Percentiles rank a stretch among this genome's conserved stretches.
phyloP scores from a whole-genome alignment of 805 yeast species.

The Tetrapisispora namnaoensis region DNA sequence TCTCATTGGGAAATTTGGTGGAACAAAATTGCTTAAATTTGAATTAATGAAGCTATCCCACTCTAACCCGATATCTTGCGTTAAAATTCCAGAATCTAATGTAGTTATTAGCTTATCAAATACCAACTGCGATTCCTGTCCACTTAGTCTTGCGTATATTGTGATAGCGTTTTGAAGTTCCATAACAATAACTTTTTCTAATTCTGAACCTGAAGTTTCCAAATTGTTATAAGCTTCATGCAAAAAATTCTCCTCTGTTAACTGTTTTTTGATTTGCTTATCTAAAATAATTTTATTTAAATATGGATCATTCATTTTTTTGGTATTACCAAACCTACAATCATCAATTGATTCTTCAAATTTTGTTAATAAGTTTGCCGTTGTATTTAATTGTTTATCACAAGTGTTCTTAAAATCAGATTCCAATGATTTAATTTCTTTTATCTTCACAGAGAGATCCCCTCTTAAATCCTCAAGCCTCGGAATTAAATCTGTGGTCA shows the following conservation, averaged over 20 bases:
- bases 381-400: conserved; percentile 54
- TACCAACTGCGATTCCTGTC: conserved; percentile 64
- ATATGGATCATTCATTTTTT: conserved; percentile 60
- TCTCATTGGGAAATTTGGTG: conserved; percentile 52
- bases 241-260: conserved; percentile 74
- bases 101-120: conserved; percentile 57
- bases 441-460: conserved; percentile 74
- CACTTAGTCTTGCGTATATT: conserved; percentile 58
- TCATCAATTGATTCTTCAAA: conserved; percentile 56
- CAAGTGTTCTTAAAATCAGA: conserved; percentile 79
- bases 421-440: conserved; percentile 72
- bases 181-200: conserved; percentile 77
- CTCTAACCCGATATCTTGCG: conserved; percentile 72
- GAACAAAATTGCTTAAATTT: conserved; percentile 58
- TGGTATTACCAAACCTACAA: conserved; percentile 39
- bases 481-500: conserved; percentile 52
- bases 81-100: conserved; percentile 58
- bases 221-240: conserved; percentile 84
- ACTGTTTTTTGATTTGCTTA: conserved; percentile 63
- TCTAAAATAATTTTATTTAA: conserved; percentile 64
- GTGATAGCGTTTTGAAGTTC: conserved; percentile 79
- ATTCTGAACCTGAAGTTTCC: conserved; percentile 78
- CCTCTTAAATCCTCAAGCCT: conserved; percentile 58
- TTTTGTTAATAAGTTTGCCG: conserved; percentile 45
- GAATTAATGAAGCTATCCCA: conserved; percentile 77